phyloP scores from a whole-genome alignment of 441 rosid species.

The Erodium chrysanthum region DNA sequence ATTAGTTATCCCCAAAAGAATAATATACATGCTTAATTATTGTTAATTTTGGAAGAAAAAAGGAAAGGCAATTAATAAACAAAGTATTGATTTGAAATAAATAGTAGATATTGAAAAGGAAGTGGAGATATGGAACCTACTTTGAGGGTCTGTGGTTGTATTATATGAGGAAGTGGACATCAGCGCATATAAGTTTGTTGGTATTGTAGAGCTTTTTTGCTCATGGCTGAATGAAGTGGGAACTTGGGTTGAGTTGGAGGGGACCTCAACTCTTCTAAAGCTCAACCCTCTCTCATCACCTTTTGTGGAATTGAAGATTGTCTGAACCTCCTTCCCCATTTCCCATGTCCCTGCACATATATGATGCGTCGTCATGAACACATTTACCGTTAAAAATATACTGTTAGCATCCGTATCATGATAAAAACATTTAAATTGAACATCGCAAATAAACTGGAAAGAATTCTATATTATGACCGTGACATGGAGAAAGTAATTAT shows the following conservation, averaged over 20 bases:
- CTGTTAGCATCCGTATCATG: no score
- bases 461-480: no score
- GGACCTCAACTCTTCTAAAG: conserved; percentile 7
- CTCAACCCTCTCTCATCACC: conserved; percentile 8
- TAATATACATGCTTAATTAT: neutral
- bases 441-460: no score
- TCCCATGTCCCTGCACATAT: neutral
- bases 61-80: neutral
- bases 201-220: conserved; percentile 12
- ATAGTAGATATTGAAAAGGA: neutral
- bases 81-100: neutral
- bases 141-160: conserved; percentile 10
- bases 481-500: no score
- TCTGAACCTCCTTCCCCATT: conserved; percentile 4
- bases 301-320: conserved; percentile 25
- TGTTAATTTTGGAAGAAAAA: neutral
- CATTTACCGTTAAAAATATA: neutral
- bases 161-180: conserved; percentile 10
- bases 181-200: neutral
- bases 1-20: neutral
- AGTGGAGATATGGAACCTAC: neutral
- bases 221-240: conserved; percentile 1
- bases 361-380: neutral
- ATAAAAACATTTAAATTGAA: no score
- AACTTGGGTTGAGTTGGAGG: neutral